Evolutionary conservation across 805 yeast species (phyloP).

Genomic region (Candida tibetensis): DNA sequence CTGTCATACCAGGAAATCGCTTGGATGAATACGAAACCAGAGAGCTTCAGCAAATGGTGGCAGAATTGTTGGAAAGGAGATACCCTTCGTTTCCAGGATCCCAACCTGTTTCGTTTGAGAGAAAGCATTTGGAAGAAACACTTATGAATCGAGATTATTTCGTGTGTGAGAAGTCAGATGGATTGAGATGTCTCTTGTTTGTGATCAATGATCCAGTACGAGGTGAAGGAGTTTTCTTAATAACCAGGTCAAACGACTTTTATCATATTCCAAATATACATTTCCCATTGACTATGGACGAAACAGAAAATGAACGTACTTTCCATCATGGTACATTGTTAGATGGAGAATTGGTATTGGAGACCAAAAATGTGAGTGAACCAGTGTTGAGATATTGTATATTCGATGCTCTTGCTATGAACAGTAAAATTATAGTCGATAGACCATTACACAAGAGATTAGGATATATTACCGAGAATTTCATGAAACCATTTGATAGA

Average conservation of each 20-base stretch:
- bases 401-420: conserved; percentile 87
- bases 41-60: conserved; percentile 66
- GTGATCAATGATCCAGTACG: conserved; percentile 63
- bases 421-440: conserved; percentile 66
- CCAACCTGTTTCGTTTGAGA: conserved; percentile 89
- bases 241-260: conserved; percentile 87
- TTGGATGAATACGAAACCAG: conserved; percentile 71
- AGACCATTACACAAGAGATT: conserved; percentile 77
- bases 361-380: conserved; percentile 56
- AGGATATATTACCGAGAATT: conserved; percentile 79
- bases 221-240: conserved; percentile 85
- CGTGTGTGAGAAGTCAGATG: conserved; percentile 96
- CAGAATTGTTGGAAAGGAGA: conserved; percentile 54
- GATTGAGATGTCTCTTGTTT: conserved; percentile 78
- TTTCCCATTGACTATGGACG: conserved; percentile 58
- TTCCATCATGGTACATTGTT: conserved; percentile 85
- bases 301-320: conserved; percentile 43
- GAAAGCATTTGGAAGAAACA: conserved; percentile 63
- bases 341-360: conserved; percentile 91
- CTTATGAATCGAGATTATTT: conserved; percentile 73
- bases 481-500: conserved; percentile 77
- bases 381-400: conserved; percentile 67
- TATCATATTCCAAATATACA: conserved; percentile 79
- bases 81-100: conserved; percentile 81
- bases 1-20: conserved; percentile 80